Base-by-base conservation (phyloP, 208 protist genomes). In the Leishmania aethiopica region DNA sequence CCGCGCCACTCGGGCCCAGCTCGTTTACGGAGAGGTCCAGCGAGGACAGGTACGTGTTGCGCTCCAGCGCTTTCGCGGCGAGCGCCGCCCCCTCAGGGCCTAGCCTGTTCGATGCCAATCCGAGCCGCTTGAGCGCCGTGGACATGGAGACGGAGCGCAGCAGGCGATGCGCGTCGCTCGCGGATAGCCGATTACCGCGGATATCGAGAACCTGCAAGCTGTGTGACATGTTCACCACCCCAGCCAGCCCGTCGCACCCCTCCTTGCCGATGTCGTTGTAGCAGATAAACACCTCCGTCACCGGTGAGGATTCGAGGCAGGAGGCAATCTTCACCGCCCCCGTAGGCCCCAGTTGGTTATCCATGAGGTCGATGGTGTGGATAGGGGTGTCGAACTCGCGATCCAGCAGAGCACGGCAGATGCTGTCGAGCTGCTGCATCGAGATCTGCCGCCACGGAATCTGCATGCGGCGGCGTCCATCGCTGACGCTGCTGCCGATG, bases 181-280 rank as follows among this genome's bases (percentile, higher is more conserved):
- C 77, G 62, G 67, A 89, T 53, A 98, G 88, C 53, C 86, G 76
- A 82, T 98, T 98, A 35, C 96, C 96, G 2, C 94, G 92, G 69
- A 98, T 86, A 79, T 98, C 96, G 37, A 98, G 74, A 51, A 89
- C 51, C 49, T 83, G 78, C 28, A 98, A 71, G n/a, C 89, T 93
- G 72, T 91, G 81, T 15, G 91, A 96, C 3, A 95, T 77, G 71
- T 90, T 96, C 51, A 97, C 89, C 32, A 97, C 89, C 42, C 77
- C 89, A 19, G 94, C 93, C n/a, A 98, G 79, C 1, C 89, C 93
- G 49, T 98, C 93, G 77, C 93, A 96, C n/a, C 96, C 96, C 55
- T 97, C 93, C 77, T 92, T 93, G 40, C 94, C 96, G 82, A 98
- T 96, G 84, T 96, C 88, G 79, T 98, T 98, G 90, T 93, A 97